Base-by-base conservation (phyloP, 1,139 yeast genomes). In the Diutina neorugosa region DNA sequence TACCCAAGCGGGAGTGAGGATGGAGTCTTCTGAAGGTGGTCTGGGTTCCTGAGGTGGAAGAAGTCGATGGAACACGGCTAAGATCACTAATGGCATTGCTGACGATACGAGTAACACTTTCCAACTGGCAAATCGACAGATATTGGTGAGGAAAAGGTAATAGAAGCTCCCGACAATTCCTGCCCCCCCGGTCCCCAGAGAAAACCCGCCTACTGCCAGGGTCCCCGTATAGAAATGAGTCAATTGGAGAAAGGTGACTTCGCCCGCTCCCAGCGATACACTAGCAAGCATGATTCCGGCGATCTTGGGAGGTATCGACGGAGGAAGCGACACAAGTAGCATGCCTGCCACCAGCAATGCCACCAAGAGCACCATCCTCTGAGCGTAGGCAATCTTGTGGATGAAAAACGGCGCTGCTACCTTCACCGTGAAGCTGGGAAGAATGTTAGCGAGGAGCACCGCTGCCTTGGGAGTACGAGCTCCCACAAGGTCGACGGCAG, bases 121-220 rank as follows among this genome's bases (percentile, higher is more conserved):
- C 64, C 69, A 64, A 7, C 69, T 72, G 14, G 61, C 57, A 16
- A 73, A 56, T 0, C 69, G 67, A 21, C 72, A 44, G 12, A 74
- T 55, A 54, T 70, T 73, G 23, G 78, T 74, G 58, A 74, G 56
- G n/a, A 73, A 51, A 69, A 74, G 61, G 56, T 70, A 74, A 41
- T 69, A 54, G 55, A 73, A 73, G 60, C 95, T 83, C 0, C 98
- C 98, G 20, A 81, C 77, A 2, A 91, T 66, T 0, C 98, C 98
- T 0, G 98, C 98, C 12, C 89, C 95, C 0, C 98, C 98, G 0
- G 98, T 93, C 0, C 98, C 98, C 14, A 90, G 79, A 42, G 96
- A 86, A 79, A 94, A 93, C 0, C 96, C 97, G 52, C 86, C 82
- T 51, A 93, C 72, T 2, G 96, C 76, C 52, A 60, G 54, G 19